phyloP scores from a whole-genome alignment of 352 stramenopile species.

The Lagenidium sp. region DNA sequence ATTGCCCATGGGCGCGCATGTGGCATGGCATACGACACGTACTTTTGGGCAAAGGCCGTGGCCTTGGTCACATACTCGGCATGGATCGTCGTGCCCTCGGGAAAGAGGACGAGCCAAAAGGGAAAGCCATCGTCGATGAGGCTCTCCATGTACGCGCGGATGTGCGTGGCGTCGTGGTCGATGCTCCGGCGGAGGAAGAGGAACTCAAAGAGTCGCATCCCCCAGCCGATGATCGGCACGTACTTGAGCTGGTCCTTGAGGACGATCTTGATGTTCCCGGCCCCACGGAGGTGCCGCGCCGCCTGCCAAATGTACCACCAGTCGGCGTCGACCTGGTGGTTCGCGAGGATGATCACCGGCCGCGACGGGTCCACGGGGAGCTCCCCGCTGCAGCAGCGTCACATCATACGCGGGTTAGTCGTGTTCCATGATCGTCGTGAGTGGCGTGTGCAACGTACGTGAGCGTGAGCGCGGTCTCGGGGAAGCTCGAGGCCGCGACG shows the following conservation, averaged over 20 bases:
- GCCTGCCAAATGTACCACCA: slow-evolving; percentile 92
- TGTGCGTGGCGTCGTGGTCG: slow-evolving; percentile 58
- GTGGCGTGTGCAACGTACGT: too few species aligned
- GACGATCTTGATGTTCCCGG: slow-evolving; percentile 88
- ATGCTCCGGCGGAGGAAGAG: slow-evolving; percentile 83
- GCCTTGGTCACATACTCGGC: slow-evolving; percentile 84
- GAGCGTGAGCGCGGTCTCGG: slow-evolving; percentile 70
- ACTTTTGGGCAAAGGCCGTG: slow-evolving; percentile 83
- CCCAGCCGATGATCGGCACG: slow-evolving; percentile 84
- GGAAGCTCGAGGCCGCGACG: slow-evolving; percentile 78
- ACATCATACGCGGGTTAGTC: too few species aligned
- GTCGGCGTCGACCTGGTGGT: slow-evolving; percentile 90
- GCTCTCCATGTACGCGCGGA: slow-evolving; percentile 65
- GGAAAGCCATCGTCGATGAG: slow-evolving; percentile 80
- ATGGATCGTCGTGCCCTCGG: slow-evolving; percentile 89
- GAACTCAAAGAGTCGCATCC: slow-evolving; percentile 88
- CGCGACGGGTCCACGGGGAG: slow-evolving; percentile 62
- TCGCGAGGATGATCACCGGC: slow-evolving; percentile 83
- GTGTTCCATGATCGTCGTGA: too few species aligned
- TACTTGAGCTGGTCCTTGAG: slow-evolving; percentile 89
- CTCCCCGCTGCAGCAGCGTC: slow-evolving; percentile 53
- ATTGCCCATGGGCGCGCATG: too few species aligned
- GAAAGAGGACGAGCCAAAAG: slow-evolving; percentile 88
- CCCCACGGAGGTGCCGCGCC: slow-evolving; percentile 38
- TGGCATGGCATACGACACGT: slow-evolving; percentile 16